These are phyloP conservation scores for Neurospora terricola DNA, from an alignment of 495 filamentous ascomycete genomes.

Conservation along the genomic window DNA sequence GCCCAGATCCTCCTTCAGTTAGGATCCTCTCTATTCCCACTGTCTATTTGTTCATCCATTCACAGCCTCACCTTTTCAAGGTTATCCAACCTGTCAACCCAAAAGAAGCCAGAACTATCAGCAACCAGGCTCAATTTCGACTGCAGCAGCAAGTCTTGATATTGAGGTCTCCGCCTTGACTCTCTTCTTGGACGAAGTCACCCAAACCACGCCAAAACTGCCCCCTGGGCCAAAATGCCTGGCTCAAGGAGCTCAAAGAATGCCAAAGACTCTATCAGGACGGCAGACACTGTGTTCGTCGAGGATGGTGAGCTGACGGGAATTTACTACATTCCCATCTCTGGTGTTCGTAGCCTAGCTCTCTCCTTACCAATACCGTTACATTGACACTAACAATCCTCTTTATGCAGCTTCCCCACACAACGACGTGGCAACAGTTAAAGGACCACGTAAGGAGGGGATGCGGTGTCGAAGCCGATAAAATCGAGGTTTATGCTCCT, in stretches of 20 bases:
- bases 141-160: neutral
- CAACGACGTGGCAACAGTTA: slow-evolving; percentile 16
- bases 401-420: slow-evolving; percentile 8
- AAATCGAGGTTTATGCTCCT: slow-evolving; percentile 13
- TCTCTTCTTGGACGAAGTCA: neutral
- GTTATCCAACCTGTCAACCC: neutral
- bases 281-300: slow-evolving; percentile 6
- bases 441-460: slow-evolving; percentile 4
- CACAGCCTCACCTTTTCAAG: neutral
- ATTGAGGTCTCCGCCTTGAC: neutral
- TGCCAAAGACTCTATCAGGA: neutral
- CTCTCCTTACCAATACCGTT: neutral
- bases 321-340: slow-evolving; percentile 15
- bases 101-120: neutral
- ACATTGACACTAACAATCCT: neutral
- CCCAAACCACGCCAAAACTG: neutral
- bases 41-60: neutral
- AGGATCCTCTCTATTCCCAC: neutral
- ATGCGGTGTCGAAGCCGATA: slow-evolving; percentile 9
- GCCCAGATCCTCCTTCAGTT: neutral
- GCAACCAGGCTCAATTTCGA: neutral
- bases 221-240: neutral
- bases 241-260: neutral
- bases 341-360: slow-evolving; percentile 8
- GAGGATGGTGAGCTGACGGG: slow-evolving; percentile 9